Evolutionary conservation across 176 grass and related monocot species (phyloP).

Genomic region (barley (Hordeum vulgare)): DNA sequence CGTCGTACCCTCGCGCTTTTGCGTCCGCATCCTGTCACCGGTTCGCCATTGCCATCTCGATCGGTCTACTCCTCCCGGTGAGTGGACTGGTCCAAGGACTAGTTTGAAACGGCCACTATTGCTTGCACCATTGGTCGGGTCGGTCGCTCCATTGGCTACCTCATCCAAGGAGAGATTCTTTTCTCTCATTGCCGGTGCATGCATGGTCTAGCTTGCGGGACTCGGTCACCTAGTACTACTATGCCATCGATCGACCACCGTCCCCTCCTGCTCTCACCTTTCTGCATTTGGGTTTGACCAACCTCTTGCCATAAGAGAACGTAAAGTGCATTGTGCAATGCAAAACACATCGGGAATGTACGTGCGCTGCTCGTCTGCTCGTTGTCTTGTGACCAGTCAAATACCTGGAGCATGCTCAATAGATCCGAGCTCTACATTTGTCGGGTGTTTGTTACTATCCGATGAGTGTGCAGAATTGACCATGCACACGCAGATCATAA

Average conservation of each 20-base stretch:
- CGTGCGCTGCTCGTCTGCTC: background rate
- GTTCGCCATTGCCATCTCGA: background rate
- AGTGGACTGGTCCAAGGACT: slow-evolving; percentile 34
- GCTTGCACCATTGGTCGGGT: slow-evolving; percentile 6
- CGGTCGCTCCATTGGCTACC: slow-evolving; percentile 18
- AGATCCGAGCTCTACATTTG: background rate
- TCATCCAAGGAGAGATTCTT: slow-evolving; percentile 34
- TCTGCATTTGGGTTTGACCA: slow-evolving; percentile 32
- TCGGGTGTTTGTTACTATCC: background rate
- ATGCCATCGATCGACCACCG: background rate
- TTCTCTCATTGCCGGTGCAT: background rate
- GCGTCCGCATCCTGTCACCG: background rate
- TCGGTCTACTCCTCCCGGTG: background rate
- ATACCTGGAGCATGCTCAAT: background rate
- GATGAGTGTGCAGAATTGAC: background rate
- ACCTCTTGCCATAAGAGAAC: slow-evolving; percentile 1
- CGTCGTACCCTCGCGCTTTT: background rate
- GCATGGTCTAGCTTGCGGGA: slow-evolving; percentile 31
- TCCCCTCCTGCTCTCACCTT: slow-evolving; percentile 1
- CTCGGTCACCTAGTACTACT: slow-evolving; percentile 24
- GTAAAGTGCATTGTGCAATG: background rate
- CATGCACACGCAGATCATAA: background rate
- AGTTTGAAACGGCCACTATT: slow-evolving; percentile 28
- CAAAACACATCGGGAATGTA: background rate
- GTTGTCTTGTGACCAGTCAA: slow-evolving; percentile 6